Conservation (phyloP, 306 rosid species). For the Medicago ruthenica region DNA sequence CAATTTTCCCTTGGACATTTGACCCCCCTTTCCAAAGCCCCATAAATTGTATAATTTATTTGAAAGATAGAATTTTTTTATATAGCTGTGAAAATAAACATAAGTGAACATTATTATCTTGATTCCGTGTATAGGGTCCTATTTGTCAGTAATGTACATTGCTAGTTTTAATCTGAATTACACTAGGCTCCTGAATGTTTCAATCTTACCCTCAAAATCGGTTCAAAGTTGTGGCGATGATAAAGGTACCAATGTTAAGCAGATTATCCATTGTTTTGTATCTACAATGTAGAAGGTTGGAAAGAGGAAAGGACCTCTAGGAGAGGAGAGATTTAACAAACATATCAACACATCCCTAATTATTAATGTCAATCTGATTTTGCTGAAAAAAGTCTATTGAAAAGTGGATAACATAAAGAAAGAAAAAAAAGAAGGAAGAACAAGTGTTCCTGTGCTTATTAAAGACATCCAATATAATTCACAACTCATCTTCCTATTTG, state of each 20-base stretch:
- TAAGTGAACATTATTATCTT: not conserved
- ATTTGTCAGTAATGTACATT: not conserved
- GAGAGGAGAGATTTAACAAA: not conserved
- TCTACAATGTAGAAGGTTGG: not conserved
- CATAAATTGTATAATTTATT: slow-evolving; percentile 26
- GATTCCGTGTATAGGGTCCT: slow-evolving; percentile 6
- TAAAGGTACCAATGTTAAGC: not conserved
- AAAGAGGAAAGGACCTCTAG: not conserved
- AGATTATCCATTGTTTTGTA: slow-evolving; percentile 1
- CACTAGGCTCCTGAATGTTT: not conserved
- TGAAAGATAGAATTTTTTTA: slow-evolving; percentile 23
- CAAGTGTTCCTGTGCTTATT: not conserved
- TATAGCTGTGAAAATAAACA: slow-evolving; percentile 24
- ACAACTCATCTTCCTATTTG: not conserved
- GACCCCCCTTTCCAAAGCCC: not conserved
- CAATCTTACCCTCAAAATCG: not conserved
- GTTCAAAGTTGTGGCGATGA: not conserved
- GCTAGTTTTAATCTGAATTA: not conserved
- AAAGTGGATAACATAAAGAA: not conserved
- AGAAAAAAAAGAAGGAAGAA: not conserved
- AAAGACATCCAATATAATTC: not conserved
- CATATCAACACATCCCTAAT: not conserved
- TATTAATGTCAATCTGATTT: not conserved
- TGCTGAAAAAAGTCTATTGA: not conserved
- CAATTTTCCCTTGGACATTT: slow-evolving; percentile 24